These are phyloP conservation scores for Citrus australasica DNA, from an alignment of 345 rosid genomes.

Conservation along the genomic window DNA sequence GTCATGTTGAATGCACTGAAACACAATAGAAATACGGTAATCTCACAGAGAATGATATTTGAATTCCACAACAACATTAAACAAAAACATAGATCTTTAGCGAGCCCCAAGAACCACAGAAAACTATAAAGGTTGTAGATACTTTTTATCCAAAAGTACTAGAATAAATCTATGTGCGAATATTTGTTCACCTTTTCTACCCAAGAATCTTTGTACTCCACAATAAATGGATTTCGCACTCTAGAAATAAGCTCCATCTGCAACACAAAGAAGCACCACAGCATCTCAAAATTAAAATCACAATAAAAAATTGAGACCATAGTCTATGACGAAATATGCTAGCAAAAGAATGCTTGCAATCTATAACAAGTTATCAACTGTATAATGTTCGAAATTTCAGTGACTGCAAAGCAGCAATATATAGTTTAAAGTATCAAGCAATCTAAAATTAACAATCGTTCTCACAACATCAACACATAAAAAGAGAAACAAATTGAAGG, in stretches of 20 bases:
- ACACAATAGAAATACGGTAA: not conserved
- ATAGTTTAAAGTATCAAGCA: not conserved
- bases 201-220: slow-evolving; percentile 98
- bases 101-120: not conserved
- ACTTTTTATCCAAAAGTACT: not conserved
- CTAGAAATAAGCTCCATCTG: slow-evolving; percentile 95
- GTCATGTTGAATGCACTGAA: not conserved
- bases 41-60: slow-evolving; percentile 12
- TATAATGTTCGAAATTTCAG: not conserved
- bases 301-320: not conserved
- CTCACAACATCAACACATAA: not conserved
- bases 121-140: not conserved
- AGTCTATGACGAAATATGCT: not conserved
- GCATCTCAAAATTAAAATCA: slow-evolving; percentile 4
- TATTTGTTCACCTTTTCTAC: slow-evolving; percentile 71
- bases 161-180: not conserved
- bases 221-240: slow-evolving; percentile 79
- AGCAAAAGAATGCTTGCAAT: not conserved
- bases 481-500: not conserved
- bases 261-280: slow-evolving; percentile 18
- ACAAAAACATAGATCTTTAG: not conserved
- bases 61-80: slow-evolving; percentile 11
- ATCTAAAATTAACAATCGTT: not conserved
- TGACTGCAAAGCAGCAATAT: not conserved
- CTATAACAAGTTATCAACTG: not conserved